Evolutionary conservation across 371 early-diverging fungal species (phyloP).

Genomic region (Blastocladiella emersonii): DNA sequence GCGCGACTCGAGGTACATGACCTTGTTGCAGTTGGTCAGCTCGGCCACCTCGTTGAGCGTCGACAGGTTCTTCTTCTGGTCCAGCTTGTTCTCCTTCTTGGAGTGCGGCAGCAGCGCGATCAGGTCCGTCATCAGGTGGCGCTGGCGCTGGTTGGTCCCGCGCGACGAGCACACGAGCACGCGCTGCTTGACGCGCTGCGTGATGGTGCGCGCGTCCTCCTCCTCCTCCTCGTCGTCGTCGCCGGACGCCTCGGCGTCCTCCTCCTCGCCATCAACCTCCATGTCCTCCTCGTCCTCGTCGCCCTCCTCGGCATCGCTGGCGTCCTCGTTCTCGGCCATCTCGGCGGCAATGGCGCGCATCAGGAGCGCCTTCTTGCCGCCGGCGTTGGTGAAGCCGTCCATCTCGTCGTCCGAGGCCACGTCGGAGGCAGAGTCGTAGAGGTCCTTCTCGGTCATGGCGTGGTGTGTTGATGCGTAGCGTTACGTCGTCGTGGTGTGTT

Average conservation of each 20-base stretch:
- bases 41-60: conserved; percentile 88
- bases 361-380: conserved; percentile 9
- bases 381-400: neutral
- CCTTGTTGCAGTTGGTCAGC: conserved; percentile 92
- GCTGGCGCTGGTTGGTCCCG: conserved; percentile 72
- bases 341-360: conserved; percentile 6
- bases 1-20: conserved; percentile 85
- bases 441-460: too few relatives aligned
- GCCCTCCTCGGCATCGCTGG: neutral
- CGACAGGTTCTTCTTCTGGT: conserved; percentile 75
- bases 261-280: conserved; percentile 7
- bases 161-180: conserved; percentile 78
- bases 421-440: too few relatives aligned
- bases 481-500: too few relatives aligned
- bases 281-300: conserved; percentile 1
- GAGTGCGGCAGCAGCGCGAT: conserved; percentile 77
- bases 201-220: conserved; percentile 25
- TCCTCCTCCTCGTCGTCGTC: conserved; percentile 17
- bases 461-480: too few relatives aligned
- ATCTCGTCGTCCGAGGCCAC: too few relatives aligned
- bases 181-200: conserved; percentile 56
- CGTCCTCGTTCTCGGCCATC: conserved; percentile 8
- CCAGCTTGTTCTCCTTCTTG: conserved; percentile 84
- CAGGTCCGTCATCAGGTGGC: conserved; percentile 82
- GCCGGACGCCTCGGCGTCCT: conserved; percentile 10